Evolutionary conservation across 352 stramenopile genomes (phyloP), one percentile per base, ranked within the genome.

Genomic region (Peronospora belbahrii): DNA sequence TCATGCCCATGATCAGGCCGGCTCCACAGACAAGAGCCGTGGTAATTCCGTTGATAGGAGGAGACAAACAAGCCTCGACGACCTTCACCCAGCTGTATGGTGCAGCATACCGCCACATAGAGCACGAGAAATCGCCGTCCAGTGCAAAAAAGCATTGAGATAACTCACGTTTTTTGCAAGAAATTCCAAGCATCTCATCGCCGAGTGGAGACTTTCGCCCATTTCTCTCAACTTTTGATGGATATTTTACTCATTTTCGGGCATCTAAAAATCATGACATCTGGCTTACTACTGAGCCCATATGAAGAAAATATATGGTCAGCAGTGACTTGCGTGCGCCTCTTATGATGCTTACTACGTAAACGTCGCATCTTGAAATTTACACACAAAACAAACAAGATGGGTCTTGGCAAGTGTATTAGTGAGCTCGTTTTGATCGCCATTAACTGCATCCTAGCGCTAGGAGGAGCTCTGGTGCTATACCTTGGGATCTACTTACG

Each of bases 81-180:
- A 86, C 65, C n/a, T 76, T 46, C 19, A 82, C 35, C 72, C 67
- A 87, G 24, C 66, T 7, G 62, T 73, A 38, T 71, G 40, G 23
- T 64, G 65, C 39, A 77, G 34, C 67, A 62, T 32, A 75, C 36
- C 7, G 62, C 65, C 19, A 70, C 55, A 56, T 71, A 74, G 48
- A 83, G 62, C 49, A 86, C 61, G 24, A 86, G 41, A n/a, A n/a
- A 18, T 62, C 52, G 40, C 69, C 67, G 46, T 65, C 74, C 2
- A 72, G 59, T 27, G 77, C 67, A 28, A 86, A 56, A 42, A 82
- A 51, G 44, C 44, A 62, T 84, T 86, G 59, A 86, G 38, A 84
- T 50, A 24, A 30, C 62, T 71, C 24, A 60, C 40, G 34, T 50
- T 62, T 36, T 57, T 65, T 9, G 58, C 48, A 11, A 68, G 18